Conservation (phyloP, 2,329 filamentous ascomycete genomes). For the Penicillium fuscoglaucum region DNA sequence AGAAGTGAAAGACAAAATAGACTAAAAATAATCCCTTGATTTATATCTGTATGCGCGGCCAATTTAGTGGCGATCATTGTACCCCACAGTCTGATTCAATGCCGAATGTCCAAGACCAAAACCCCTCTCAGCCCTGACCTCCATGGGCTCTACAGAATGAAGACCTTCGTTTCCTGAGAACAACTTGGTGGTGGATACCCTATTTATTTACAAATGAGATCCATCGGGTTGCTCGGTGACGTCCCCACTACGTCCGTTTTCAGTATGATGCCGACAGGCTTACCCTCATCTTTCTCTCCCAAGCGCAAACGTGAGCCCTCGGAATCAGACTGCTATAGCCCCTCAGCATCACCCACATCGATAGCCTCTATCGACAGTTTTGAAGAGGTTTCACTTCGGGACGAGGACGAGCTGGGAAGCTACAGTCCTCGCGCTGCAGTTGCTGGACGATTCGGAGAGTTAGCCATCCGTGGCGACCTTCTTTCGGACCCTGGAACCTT, state of each 20-base stretch:
- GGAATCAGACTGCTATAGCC: conserved; percentile 32
- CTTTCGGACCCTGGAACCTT: conserved; percentile 18
- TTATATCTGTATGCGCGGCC: not conserved
- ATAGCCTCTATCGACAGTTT: conserved; percentile 33
- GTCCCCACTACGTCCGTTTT: conserved; percentile 24
- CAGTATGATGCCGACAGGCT: conserved; percentile 33
- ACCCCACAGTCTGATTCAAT: conserved; percentile 16
- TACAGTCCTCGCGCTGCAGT: conserved; percentile 43
- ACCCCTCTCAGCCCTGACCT: conserved; percentile 24
- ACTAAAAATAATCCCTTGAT: not conserved
- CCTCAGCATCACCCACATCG: conserved; percentile 37
- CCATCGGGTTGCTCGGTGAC: conserved; percentile 18
- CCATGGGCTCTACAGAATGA: conserved; percentile 17
- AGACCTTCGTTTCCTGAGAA: conserved; percentile 9
- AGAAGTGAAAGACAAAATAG: not conserved
- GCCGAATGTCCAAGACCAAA: conserved; percentile 22
- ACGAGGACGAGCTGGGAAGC: conserved; percentile 35
- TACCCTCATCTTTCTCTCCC: conserved; percentile 31
- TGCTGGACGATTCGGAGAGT: conserved; percentile 41
- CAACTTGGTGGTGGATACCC: conserved; percentile 15
- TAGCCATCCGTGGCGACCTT: conserved; percentile 41
- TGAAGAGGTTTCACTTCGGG: conserved; percentile 33
- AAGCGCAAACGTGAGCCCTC: conserved; percentile 40
- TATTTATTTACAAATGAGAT: conserved; percentile 9
- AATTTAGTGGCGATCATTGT: conserved; percentile 8